A percentile compares a stretch with the other conserved stretches of the same genome.
These are phyloP conservation scores for Phoma sp. DNA, from an alignment of 2,329 filamentous ascomycete species.

Conservation along the genomic window DNA sequence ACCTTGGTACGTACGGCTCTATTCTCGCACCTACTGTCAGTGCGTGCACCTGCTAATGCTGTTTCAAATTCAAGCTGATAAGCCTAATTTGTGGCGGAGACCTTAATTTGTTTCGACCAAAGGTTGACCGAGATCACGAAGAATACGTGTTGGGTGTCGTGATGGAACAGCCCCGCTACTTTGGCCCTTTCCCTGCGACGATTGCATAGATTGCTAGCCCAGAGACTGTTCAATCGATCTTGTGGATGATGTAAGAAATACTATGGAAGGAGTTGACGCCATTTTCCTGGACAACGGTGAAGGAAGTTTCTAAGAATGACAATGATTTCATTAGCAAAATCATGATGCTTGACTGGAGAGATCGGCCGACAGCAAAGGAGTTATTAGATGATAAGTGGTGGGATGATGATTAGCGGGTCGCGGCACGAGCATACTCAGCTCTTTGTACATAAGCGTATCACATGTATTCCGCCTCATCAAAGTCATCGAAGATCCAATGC, in stretches of 20 bases:
- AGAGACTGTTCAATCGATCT: constrained; percentile 20
- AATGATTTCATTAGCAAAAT: constrained; percentile 51
- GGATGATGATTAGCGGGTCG: constrained; percentile 23
- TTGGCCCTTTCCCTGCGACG: constrained; percentile 34
- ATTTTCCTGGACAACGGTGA: constrained; percentile 20
- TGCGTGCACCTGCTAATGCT: constrained; percentile 10
- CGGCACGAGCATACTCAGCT: no score
- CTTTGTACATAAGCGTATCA: no score
- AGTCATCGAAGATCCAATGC: constrained; percentile 44
- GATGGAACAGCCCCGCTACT: constrained; percentile 28
- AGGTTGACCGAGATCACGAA: constrained; percentile 28
- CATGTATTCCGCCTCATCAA: constrained; percentile 44
- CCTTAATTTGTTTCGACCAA: constrained; percentile 36
- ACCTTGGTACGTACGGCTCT: constrained; percentile 39
- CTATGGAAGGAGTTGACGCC: constrained; percentile 21
- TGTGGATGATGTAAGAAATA: constrained; percentile 20
- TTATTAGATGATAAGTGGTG: constrained; percentile 52
- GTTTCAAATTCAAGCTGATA: constrained; percentile 35
- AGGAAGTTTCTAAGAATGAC: constrained; percentile 23
- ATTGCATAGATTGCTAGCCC: constrained; percentile 31
- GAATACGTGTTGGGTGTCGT: constrained; percentile 34
- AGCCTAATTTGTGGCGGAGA: constrained; percentile 36
- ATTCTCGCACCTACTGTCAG: constrained; percentile 1
- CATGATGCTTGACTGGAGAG: constrained; percentile 55
- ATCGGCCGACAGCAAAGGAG: constrained; percentile 50